A percentile compares a stretch with the other conserved stretches of the same genome.
Conservation (phyloP, 2,329 filamentous ascomycete species). For the Ophiocordyceps robertsii region DNA sequence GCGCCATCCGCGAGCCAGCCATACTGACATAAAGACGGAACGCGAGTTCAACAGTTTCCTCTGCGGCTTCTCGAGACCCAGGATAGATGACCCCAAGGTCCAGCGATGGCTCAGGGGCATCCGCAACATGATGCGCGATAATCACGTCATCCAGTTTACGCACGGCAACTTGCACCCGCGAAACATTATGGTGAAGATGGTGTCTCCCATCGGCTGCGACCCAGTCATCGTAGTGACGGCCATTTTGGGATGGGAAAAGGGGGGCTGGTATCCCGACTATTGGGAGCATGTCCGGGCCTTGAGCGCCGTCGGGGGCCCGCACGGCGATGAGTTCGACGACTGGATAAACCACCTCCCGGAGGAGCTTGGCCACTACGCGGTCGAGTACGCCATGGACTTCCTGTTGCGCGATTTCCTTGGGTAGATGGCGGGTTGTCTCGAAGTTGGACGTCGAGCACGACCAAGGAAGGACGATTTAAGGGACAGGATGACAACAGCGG, state of each 20-base stretch:
- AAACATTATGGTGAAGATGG: background rate
- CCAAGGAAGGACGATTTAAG: too few species aligned
- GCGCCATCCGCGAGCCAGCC: too few species aligned
- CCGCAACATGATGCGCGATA: background rate
- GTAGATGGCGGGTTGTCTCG: too few species aligned
- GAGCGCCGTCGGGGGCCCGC: background rate
- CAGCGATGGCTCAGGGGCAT: too few species aligned
- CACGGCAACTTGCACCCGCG: background rate
- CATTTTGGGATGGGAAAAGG: background rate
- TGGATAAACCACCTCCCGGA: background rate
- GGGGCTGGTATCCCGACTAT: background rate
- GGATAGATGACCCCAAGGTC: too few species aligned
- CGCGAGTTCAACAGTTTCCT: too few species aligned
- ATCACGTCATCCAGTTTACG: background rate
- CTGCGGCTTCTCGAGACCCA: too few species aligned
- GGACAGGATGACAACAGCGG: too few species aligned
- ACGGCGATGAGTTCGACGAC: background rate
- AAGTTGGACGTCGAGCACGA: too few species aligned
- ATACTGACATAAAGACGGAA: too few species aligned
- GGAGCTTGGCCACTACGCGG: background rate
- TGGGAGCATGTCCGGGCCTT: background rate
- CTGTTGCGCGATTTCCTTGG: too few species aligned
- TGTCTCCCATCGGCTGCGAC: background rate
- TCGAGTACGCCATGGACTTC: background rate
- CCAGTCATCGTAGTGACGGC: background rate